These are phyloP conservation scores for Zygotorulaspora florentina DNA, from an alignment of 805 yeast genomes.

Conservation along the genomic window DNA sequence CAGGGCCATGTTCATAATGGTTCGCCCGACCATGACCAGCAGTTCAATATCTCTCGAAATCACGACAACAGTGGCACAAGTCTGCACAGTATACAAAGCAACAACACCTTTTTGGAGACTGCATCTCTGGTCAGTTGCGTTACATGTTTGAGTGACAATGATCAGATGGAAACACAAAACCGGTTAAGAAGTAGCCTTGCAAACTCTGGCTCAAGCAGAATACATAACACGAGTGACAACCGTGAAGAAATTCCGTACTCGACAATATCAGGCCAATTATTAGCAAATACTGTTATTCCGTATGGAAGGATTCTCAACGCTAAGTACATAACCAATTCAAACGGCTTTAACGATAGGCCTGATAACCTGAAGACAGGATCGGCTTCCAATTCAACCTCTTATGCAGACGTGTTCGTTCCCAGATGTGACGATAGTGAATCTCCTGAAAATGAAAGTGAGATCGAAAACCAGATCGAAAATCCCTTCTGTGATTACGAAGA, in stretches of 20 bases:
- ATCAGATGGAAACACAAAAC: constrained; percentile 10
- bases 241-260: constrained; percentile 17
- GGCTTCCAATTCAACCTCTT: too few relatives aligned
- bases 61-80: constrained; percentile 7
- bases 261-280: constrained; percentile 30
- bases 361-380: background rate
- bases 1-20: constrained; percentile 16
- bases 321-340: constrained; percentile 18
- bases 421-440: too few relatives aligned
- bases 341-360: constrained; percentile 8
- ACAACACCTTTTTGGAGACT: constrained; percentile 26
- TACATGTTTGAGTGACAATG: constrained; percentile 28
- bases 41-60: background rate
- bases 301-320: constrained; percentile 32
- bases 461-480: background rate
- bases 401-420: too few relatives aligned
- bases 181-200: constrained; percentile 4
- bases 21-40: background rate
- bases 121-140: constrained; percentile 36
- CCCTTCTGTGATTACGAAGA: background rate
- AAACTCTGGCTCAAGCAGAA: background rate
- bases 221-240: background rate
- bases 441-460: too few relatives aligned
- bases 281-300: constrained; percentile 33
- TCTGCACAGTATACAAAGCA: constrained; percentile 3